Percentiles rank a stretch among this genome's conserved stretches.
Conservation (phyloP, 2,329 filamentous ascomycete species). For the Xylaria digitata region DNA sequence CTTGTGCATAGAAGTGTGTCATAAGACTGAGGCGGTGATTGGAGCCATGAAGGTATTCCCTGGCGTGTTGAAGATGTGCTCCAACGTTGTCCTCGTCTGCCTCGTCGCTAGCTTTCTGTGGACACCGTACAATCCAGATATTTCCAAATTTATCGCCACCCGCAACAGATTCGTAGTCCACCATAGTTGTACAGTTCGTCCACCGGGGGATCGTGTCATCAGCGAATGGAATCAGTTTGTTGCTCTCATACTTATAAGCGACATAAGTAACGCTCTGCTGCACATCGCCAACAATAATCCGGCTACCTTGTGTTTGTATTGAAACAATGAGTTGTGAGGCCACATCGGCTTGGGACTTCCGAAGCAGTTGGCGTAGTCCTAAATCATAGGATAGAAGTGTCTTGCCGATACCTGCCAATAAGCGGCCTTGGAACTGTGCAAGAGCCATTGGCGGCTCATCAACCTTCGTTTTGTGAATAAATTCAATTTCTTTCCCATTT, state of each 20-base stretch:
- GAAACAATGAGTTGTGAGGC: conserved; percentile 86
- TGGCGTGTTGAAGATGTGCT: conserved; percentile 89
- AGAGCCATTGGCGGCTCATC: conserved; percentile 91
- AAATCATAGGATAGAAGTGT: conserved; percentile 90
- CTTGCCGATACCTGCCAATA: conserved; percentile 86
- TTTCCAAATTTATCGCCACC: conserved; percentile 99
- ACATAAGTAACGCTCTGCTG: conserved; percentile 92
- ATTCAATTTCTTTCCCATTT: conserved; percentile 87
- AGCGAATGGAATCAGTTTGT: conserved; percentile 90
- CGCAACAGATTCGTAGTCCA: conserved; percentile 95
- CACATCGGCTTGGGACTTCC: conserved; percentile 87
- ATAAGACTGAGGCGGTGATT: conserved; percentile 86
- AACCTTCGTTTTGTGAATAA: conserved; percentile 95
- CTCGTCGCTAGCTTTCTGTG: conserved; percentile 85
- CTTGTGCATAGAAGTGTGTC: conserved; percentile 89
- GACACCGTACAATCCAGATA: conserved; percentile 89
- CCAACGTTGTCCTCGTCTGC: conserved; percentile 93
- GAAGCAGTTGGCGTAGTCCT: conserved; percentile 89
- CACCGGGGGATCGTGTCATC: conserved; percentile 91
- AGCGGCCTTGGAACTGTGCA: conserved; percentile 88
- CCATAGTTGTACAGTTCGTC: conserved; percentile 91
- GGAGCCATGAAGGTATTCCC: conserved; percentile 89
- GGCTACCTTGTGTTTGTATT: conserved; percentile 88
- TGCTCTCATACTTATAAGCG: conserved; percentile 92
- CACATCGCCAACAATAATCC: conserved; percentile 92